Evolutionary conservation across 768 basidiomycete species (phyloP).

Genomic region (Podaxis carcinomalis): DNA sequence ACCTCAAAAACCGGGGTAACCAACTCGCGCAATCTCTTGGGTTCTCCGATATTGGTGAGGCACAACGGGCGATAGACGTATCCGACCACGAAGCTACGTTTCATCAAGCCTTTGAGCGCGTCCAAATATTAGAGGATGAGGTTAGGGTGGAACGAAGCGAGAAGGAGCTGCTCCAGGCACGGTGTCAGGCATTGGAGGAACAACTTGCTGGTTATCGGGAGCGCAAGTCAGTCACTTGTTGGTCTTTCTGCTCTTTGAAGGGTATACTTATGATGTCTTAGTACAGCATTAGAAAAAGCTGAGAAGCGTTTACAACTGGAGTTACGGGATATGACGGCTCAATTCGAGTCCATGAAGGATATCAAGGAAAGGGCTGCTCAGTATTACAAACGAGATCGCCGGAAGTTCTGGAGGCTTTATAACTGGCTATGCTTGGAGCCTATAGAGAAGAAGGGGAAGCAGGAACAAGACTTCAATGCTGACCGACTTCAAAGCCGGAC

Average conservation of each 20-base stretch:
- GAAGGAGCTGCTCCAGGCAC: slow-evolving; percentile 19
- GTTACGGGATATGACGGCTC: slow-evolving; percentile 30
- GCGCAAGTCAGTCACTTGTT: background rate
- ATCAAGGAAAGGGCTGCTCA: slow-evolving; percentile 39
- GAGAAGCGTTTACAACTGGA: slow-evolving; percentile 19
- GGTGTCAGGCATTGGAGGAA: slow-evolving; percentile 20
- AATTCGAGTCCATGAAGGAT: slow-evolving; percentile 41
- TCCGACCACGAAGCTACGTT: slow-evolving; percentile 30
- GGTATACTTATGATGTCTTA: background rate
- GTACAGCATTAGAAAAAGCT: slow-evolving; percentile 1
- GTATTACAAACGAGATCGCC: slow-evolving; percentile 38
- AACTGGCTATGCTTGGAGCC: slow-evolving; percentile 25
- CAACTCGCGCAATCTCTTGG: slow-evolving; percentile 40
- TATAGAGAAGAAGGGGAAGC: slow-evolving; percentile 10
- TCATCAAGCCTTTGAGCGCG: slow-evolving; percentile 30
- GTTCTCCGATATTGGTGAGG: slow-evolving; percentile 38
- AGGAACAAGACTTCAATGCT: slow-evolving; percentile 1
- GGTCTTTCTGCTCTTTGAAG: too few relatives aligned
- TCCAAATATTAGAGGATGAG: slow-evolving; percentile 27
- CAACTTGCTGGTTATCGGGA: slow-evolving; percentile 13
- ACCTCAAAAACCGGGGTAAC: slow-evolving; percentile 29
- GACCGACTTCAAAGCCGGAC: slow-evolving; percentile 9
- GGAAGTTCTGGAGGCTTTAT: slow-evolving; percentile 45
- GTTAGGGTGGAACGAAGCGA: slow-evolving; percentile 20
- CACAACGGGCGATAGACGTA: slow-evolving; percentile 35